phyloP scores from a whole-genome alignment of 352 stramenopile genomes.

The Phytopythium vexans region DNA sequence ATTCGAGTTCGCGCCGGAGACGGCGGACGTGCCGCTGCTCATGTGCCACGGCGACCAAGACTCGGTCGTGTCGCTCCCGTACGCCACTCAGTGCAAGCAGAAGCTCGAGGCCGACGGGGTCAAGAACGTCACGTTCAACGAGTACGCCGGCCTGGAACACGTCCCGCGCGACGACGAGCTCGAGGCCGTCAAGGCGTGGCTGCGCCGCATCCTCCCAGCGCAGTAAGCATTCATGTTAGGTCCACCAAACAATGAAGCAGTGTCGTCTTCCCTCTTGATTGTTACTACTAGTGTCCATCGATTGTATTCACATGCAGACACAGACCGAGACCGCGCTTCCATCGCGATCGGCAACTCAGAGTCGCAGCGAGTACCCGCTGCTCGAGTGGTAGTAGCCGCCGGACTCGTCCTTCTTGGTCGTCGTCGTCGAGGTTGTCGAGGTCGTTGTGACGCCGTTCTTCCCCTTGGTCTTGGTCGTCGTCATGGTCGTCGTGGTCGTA shows the following conservation, averaged over 20 bases:
- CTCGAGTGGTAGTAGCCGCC: slow-evolving; percentile 66
- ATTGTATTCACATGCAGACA: no score
- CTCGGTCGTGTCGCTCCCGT: slow-evolving; percentile 57
- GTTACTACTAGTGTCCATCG: no score
- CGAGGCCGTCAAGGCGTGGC: slow-evolving; percentile 54
- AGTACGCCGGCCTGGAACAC: slow-evolving; percentile 67
- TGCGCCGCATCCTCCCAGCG: slow-evolving; percentile 47
- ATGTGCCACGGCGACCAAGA: slow-evolving; percentile 79
- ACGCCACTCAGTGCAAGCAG: slow-evolving; percentile 53
- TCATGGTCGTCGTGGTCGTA: slow-evolving; percentile 20
- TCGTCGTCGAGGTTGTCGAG: slow-evolving; percentile 20
- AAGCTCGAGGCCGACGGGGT: slow-evolving; percentile 52
- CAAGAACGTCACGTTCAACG: slow-evolving; percentile 56
- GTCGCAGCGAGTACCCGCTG: slow-evolving; percentile 59
- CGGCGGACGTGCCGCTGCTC: slow-evolving; percentile 60
- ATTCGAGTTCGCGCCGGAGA: slow-evolving; percentile 49
- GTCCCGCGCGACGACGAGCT: slow-evolving; percentile 61
- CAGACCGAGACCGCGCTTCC: no score
- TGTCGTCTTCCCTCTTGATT: no score
- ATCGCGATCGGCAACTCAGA: slow-evolving; percentile 21
- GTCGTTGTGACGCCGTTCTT: slow-evolving; percentile 9
- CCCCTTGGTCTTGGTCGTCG: slow-evolving; percentile 17
- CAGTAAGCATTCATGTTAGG: no score
- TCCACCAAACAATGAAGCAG: no score
- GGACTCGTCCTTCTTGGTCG: slow-evolving; percentile 17